phyloP scores from a whole-genome alignment of 2,329 filamentous ascomycete genomes.

The Elsinoe batatas region DNA sequence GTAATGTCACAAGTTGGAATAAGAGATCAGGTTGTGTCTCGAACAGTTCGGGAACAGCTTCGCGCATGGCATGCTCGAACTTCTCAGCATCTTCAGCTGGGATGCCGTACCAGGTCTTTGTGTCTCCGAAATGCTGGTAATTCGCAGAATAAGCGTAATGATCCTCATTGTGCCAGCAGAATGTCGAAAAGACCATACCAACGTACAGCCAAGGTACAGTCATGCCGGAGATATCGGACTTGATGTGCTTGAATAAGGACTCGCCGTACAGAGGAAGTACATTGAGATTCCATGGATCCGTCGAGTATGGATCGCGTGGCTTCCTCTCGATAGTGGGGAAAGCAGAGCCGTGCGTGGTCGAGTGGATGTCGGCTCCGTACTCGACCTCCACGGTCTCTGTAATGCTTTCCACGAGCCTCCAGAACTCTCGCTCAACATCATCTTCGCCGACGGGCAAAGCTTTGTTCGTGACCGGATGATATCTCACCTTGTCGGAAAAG shows the following conservation, averaged over 20 bases:
- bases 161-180: conserved; percentile 99
- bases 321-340: conserved; percentile 92
- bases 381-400: conserved; percentile 96
- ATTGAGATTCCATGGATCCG: conserved; percentile 92
- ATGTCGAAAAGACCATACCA: conserved; percentile 98
- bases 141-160: conserved; percentile 97
- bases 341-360: conserved; percentile 91
- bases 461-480: conserved; percentile 72
- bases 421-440: conserved; percentile 93
- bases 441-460: conserved; percentile 80
- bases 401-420: conserved; percentile 85
- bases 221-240: conserved; percentile 97
- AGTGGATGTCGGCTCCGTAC: conserved; percentile 96
- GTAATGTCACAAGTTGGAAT: conserved; percentile 92
- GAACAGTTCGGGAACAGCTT: conserved; percentile 91
- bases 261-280: conserved; percentile 82
- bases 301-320: conserved; percentile 75
- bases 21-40: conserved; percentile 93
- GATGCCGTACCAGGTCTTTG: conserved; percentile 98
- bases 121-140: conserved; percentile 95
- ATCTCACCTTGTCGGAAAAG: conserved; percentile 82
- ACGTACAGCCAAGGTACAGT: conserved; percentile 99
- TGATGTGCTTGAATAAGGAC: conserved; percentile 92
- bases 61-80: conserved; percentile 89
- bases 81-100: conserved; percentile 87